A percentile compares a stretch with the other conserved stretches of the same genome.
phyloP scores from a whole-genome alignment of 371 early-diverging fungal genomes.

The Mortierella sp. region DNA sequence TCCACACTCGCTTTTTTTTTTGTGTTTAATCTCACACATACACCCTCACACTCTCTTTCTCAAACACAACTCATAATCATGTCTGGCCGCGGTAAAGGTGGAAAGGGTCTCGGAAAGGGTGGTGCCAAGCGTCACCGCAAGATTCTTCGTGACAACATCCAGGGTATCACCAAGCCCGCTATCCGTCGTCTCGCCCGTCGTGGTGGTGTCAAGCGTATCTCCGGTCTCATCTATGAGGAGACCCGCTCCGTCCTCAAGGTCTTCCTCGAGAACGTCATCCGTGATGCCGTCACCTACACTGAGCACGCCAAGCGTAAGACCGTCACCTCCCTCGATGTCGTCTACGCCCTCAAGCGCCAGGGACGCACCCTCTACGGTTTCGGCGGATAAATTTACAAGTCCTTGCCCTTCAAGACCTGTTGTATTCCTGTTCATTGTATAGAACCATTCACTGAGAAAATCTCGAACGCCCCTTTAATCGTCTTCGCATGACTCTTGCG shows the following conservation, averaged over 20 bases:
- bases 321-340: constrained; percentile 87
- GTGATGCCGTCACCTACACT: constrained; percentile 99
- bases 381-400: constrained; percentile 49
- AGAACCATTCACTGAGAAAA: constrained; percentile 10
- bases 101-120: constrained; percentile 98
- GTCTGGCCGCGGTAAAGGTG: constrained; percentile 98
- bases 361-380: constrained; percentile 74
- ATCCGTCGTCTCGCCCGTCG: constrained; percentile 99
- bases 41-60: constrained; percentile 60
- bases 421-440: constrained; percentile 5
- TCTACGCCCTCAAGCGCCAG: constrained; percentile 98
- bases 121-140: constrained; percentile 99
- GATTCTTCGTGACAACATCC: constrained; percentile 98
- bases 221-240: constrained; percentile 99
- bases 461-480: constrained; percentile 2
- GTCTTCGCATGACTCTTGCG: constrained; percentile 4
- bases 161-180: constrained; percentile 99
- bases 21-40: no score
- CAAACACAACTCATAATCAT: constrained; percentile 97
- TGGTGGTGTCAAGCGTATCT: constrained; percentile 99
- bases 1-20: background rate
- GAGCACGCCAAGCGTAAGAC: constrained; percentile 99
- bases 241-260: constrained; percentile 97
- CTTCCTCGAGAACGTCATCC: constrained; percentile 98
- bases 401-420: background rate